Percentiles rank a stretch among this genome's conserved stretches.
Conservation (phyloP, 2,329 filamentous ascomycete species). For the Shiraia sp. region DNA sequence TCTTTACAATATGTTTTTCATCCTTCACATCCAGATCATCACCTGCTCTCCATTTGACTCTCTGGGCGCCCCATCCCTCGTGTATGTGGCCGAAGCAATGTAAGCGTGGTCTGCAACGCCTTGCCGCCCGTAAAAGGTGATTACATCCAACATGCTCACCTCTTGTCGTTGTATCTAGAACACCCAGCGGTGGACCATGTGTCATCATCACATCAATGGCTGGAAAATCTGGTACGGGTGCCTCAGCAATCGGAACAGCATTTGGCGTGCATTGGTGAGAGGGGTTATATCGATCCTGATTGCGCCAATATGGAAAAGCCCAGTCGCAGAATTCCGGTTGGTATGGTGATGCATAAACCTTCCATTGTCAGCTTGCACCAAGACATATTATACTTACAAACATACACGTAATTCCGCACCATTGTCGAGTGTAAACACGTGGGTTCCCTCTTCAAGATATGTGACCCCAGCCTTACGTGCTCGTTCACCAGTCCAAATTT, state of each 20-base stretch:
- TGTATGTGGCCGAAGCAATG: conserved; percentile 69
- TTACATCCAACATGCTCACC: conserved; percentile 57
- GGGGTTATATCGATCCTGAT: conserved; percentile 58
- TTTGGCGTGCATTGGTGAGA: conserved; percentile 28
- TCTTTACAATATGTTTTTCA: conserved; percentile 22
- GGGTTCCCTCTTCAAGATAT: conserved; percentile 60
- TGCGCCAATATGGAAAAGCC: conserved; percentile 59
- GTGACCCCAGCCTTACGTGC: conserved; percentile 53
- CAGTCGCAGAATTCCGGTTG: conserved; percentile 60
- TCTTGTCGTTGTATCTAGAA: conserved; percentile 51
- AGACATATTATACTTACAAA: background rate
- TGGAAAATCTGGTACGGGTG: conserved; percentile 51
- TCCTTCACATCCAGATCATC: conserved; percentile 19
- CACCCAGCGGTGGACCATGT: conserved; percentile 60
- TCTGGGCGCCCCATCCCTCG: conserved; percentile 50
- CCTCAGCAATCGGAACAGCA: conserved; percentile 33
- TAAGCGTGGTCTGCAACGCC: conserved; percentile 56
- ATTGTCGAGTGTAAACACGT: conserved; percentile 52
- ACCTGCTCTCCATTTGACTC: conserved; percentile 43
- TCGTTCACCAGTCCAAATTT: conserved; percentile 52
- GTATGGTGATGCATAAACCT: conserved; percentile 59
- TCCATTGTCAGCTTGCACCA: conserved; percentile 1
- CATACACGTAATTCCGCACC: conserved; percentile 53
- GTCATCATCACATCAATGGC: conserved; percentile 62
- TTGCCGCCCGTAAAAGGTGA: conserved; percentile 56